Conservation (phyloP, 1,139 yeast genomes). For the Candida glucosophila region DNA sequence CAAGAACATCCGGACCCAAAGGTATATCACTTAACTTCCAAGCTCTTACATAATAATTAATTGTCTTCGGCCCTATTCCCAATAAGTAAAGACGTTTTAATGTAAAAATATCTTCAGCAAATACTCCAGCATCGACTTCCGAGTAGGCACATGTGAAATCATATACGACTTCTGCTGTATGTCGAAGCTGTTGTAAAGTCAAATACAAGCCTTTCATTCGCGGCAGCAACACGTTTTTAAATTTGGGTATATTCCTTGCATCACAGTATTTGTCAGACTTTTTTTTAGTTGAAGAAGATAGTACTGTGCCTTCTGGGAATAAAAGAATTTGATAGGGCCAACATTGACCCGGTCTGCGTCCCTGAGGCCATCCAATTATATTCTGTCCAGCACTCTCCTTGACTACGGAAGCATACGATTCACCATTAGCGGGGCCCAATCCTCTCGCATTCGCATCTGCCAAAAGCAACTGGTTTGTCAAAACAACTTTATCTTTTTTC, state of each 20-base stretch:
- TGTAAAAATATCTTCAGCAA: constrained; percentile 73
- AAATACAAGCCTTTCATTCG: constrained; percentile 72
- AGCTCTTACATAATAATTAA: constrained; percentile 58
- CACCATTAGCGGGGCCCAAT: constrained; percentile 45
- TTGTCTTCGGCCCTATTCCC: constrained; percentile 63
- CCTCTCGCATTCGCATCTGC: constrained; percentile 49
- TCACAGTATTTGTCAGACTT: constrained; percentile 52
- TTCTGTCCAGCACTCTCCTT: constrained; percentile 6
- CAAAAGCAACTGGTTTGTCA: constrained; percentile 47
- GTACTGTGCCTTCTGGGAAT: constrained; percentile 94
- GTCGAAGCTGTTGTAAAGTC: constrained; percentile 48
- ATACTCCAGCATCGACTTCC: constrained; percentile 53
- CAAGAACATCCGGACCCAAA: constrained; percentile 39
- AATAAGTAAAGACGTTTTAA: constrained; percentile 53
- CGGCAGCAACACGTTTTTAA: constrained; percentile 69
- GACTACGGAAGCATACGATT: constrained; percentile 15
- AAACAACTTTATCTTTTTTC: constrained; percentile 58
- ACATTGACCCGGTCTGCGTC: constrained; percentile 15
- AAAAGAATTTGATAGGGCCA: constrained; percentile 53
- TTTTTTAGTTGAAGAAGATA: constrained; percentile 55
- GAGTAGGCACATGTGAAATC: constrained; percentile 81
- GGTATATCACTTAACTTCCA: constrained; percentile 59
- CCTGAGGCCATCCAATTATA: constrained; percentile 30
- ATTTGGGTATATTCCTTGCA: constrained; percentile 36
- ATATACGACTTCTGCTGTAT: constrained; percentile 60